Conservation (phyloP, 1,284 basidiomycete species). For the Schizophyllum amplum region DNA sequence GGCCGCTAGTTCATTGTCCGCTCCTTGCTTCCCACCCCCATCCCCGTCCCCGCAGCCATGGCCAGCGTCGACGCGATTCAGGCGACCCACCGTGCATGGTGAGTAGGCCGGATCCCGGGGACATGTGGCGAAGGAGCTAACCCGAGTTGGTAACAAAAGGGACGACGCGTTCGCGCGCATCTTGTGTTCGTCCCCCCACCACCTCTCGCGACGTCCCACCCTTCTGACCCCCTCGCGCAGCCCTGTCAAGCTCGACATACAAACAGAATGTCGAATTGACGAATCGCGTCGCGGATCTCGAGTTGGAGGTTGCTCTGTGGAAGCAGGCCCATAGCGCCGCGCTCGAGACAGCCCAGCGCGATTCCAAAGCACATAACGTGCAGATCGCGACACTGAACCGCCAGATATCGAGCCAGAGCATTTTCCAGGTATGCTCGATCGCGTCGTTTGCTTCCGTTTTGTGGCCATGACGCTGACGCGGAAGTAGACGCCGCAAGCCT, state of each 20-base stretch:
- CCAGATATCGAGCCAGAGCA: slow-evolving; percentile 48
- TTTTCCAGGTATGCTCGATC: slow-evolving; percentile 38
- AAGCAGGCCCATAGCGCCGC: slow-evolving; percentile 57
- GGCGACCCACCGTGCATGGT: neutral
- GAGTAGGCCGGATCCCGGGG: neutral
- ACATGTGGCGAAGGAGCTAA: slow-evolving; percentile 7
- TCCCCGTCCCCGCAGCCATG: neutral
- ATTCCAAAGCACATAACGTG: slow-evolving; percentile 54
- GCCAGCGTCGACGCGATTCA: neutral
- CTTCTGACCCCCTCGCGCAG: slow-evolving; percentile 25
- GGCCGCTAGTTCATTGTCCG: neutral
- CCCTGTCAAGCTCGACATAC: slow-evolving; percentile 52
- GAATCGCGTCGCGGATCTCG: slow-evolving; percentile 53
- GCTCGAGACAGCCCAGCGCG: slow-evolving; percentile 49
- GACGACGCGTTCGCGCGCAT: slow-evolving; percentile 55
- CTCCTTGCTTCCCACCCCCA: neutral
- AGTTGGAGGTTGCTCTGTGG: slow-evolving; percentile 60
- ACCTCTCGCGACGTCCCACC: slow-evolving; percentile 8
- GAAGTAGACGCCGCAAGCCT: neutral
- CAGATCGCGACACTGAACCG: slow-evolving; percentile 51
- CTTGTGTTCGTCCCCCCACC: slow-evolving; percentile 34
- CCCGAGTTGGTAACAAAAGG: slow-evolving; percentile 31
- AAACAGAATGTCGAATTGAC: slow-evolving; percentile 57
- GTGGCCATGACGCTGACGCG: neutral
- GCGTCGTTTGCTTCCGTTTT: slow-evolving; percentile 3